These are phyloP conservation scores for Leccinum disarticulatum DNA, from an alignment of 768 basidiomycete genomes.

Conservation along the genomic window DNA sequence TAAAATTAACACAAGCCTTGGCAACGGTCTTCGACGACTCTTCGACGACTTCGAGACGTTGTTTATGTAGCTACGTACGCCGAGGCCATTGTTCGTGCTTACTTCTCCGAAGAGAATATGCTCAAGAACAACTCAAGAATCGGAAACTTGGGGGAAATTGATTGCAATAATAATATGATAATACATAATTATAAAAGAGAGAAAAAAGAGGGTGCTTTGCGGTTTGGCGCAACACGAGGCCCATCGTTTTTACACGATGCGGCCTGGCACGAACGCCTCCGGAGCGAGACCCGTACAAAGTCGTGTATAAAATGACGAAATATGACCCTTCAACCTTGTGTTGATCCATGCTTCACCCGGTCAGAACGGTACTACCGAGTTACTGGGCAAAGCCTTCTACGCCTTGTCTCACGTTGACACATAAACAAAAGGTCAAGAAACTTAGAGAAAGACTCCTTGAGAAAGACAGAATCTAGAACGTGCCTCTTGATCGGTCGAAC, in stretches of 20 bases:
- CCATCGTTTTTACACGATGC: background rate
- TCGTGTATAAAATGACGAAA: background rate
- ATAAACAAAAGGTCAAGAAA: too few relatives aligned
- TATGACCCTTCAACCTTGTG: background rate
- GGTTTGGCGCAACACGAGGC: background rate
- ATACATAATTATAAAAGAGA: too few relatives aligned
- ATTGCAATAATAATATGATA: too few relatives aligned
- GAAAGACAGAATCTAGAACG: background rate
- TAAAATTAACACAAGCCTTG: too few relatives aligned
- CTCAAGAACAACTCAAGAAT: background rate
- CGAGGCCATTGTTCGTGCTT: background rate
- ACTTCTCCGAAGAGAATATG: background rate
- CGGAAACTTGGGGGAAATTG: background rate
- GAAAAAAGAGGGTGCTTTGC: background rate
- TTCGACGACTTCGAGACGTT: background rate
- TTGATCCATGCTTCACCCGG: background rate
- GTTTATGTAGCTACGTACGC: background rate
- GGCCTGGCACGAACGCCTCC: background rate
- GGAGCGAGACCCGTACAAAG: background rate
- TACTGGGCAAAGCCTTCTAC: background rate
- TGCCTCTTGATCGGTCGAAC: background rate
- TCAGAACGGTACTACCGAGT: too few relatives aligned
- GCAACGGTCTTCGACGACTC: too few relatives aligned
- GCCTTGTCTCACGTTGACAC: background rate
- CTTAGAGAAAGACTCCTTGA: too few relatives aligned